Evolutionary conservation across 2,329 filamentous ascomycete species (phyloP), one percentile per base, ranked within the genome.

Genomic region (Colletotrichum musicola): DNA sequence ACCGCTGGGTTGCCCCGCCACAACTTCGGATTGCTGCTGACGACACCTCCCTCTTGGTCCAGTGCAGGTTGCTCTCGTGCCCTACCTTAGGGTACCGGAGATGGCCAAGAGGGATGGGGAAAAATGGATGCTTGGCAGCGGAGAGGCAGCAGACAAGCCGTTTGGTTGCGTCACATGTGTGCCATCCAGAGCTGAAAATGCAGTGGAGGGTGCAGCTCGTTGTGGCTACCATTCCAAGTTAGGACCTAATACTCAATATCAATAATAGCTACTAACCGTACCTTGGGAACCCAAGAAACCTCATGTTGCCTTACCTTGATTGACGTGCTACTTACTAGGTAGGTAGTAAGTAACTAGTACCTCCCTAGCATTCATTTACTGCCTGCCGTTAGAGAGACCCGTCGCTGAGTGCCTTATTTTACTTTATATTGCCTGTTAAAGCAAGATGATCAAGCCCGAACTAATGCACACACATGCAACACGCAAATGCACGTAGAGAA

Each of bases 1-100:
- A 68, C 64, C 18, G 14, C 27, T 38, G 30, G 49, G 27, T 6
- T 50, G 49, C 54, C 61, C 61, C 64, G 54, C 60, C 54, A 68
- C 30, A 68, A 40, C 57, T 54, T n/a, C 42, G 58, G 35, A 62
- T 62, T 44, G 62, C 58, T 56, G 64, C 64, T 68, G 64, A 68
- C 54, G 64, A 68, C 64, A 64, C 61, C 46, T 67, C 59, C 42
- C 51, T 35, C 30, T 35, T 3, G 30, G 30, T 64, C 64, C 44
- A 27, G 25, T 30, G 35, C 44, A 47, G 40, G 13, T 42, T n/a
- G 40, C 13, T 42, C 40, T 42, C 12, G 16, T 68, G 64, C 54
- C 54, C 50, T 62, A 35, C 30, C 7, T 35, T 7, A 62, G 47
- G 57, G 46, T 60, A 38, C 13, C 30, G 53, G 22, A 12, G 51